Evolutionary conservation across 2,329 filamentous ascomycete species (phyloP).

Genomic region (Aspergillus bombycis): DNA sequence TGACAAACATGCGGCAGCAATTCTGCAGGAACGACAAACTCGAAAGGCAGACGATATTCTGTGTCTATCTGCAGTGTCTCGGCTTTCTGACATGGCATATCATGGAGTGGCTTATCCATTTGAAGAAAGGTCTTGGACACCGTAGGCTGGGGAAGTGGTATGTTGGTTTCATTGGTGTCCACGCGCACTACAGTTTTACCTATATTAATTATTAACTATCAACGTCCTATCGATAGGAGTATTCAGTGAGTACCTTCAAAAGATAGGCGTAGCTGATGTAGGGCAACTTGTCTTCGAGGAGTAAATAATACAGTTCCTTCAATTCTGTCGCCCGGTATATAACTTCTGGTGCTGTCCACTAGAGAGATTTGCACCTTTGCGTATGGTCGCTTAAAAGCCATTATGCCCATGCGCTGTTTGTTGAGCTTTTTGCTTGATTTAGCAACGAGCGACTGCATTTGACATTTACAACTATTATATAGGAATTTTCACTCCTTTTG

Average conservation of each 20-base stretch:
- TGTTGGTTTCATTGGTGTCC: slow-evolving; percentile 20
- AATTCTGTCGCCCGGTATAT: slow-evolving; percentile 18
- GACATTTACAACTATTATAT: neutral
- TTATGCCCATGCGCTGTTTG: neutral
- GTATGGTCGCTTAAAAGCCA: neutral
- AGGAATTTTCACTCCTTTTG: neutral
- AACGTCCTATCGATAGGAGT: too few relatives aligned
- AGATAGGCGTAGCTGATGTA: neutral
- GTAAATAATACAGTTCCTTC: slow-evolving; percentile 14
- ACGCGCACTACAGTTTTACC: slow-evolving; percentile 15
- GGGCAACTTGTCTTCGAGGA: slow-evolving; percentile 7
- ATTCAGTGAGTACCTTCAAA: slow-evolving; percentile 9
- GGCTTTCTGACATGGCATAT: neutral
- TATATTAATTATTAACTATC: slow-evolving; percentile 1
- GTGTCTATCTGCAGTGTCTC: neutral
- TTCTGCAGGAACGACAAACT: slow-evolving; percentile 20
- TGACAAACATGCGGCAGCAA: slow-evolving; percentile 20
- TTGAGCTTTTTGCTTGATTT: neutral
- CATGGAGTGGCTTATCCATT: slow-evolving; percentile 16
- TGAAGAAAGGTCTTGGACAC: slow-evolving; percentile 18
- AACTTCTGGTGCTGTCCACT: neutral
- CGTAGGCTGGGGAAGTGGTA: slow-evolving; percentile 13
- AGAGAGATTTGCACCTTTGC: slow-evolving; percentile 5
- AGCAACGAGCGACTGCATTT: neutral
- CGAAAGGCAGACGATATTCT: slow-evolving; percentile 16